Evolutionary conservation across 306 rosid species (phyloP), one percentile per base, ranked within the genome.

Genomic region (Lathyrus aphaca): DNA sequence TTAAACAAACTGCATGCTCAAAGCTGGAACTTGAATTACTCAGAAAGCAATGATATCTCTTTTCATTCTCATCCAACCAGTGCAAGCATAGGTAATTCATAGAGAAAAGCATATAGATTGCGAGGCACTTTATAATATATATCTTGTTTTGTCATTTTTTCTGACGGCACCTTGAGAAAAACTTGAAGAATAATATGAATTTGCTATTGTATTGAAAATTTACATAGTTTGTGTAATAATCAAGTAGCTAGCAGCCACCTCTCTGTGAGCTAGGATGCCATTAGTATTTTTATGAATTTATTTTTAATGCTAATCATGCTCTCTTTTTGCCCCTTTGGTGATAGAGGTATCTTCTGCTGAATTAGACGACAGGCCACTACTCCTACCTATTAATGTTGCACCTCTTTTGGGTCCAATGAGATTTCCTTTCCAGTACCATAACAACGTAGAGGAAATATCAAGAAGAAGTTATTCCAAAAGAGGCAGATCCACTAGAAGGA

Each of bases 381-480:
- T 68, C 42, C 72, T 87, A 68, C 68, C 83, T 66, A 61, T 82
- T 38, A 82, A 77, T 29, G 74, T 83, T 72, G 56, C 83, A 78
- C 78, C 93, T 30, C 73, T 62, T 64, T 63, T 76, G 71, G 82
- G 77, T 78, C 82, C 94, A 64, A 87, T 76, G 81, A 85, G 75
- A 53, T 38, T 77, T 70, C 82, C 91, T 84, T 79, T 80, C 11
- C 61, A 59, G 56, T 58, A 40, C 68, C 83, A 77, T 75, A 79
- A 80, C 45, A 82, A 87, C 73, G 71, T 62, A 1, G 85, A 82
- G 75, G 87, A 80, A 65, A 50, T 16, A 12, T 58, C 89, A 29
- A 91, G 94, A 79, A 81, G 76, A 82, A 85, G 95, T 73, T 83
- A 82, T 66, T 75, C 87, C 23, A 85, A 72, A 78, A 87, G 82